phyloP scores from a whole-genome alignment of 129 eudicot species.

The Tanacetum coccineum region DNA sequence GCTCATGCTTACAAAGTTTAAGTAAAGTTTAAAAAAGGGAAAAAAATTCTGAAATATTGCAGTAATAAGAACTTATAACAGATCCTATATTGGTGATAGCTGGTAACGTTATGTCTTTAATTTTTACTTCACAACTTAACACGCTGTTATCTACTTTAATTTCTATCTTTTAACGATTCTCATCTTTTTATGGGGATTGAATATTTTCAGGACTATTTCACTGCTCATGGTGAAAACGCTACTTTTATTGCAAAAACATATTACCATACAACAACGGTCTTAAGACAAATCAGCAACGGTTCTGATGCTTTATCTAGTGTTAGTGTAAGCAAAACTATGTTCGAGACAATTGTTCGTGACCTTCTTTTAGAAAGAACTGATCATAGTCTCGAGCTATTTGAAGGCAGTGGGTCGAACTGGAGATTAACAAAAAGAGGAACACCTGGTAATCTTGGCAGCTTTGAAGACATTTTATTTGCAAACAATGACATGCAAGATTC shows the following conservation, averaged over 20 bases:
- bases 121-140: too few species aligned
- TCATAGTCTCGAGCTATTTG: slow-evolving; percentile 78
- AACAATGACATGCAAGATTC: slow-evolving; percentile 95
- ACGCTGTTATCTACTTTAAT: background rate
- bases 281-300: slow-evolving; percentile 82
- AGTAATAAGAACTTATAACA: too few species aligned
- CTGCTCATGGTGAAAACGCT: slow-evolving; percentile 90
- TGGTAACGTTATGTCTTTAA: too few species aligned
- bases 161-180: background rate
- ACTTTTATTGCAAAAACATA: slow-evolving; percentile 79
- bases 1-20: too few species aligned
- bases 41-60: too few species aligned
- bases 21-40: too few species aligned
- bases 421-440: slow-evolving; percentile 74
- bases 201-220: slow-evolving; percentile 69
- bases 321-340: slow-evolving; percentile 80
- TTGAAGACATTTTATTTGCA: slow-evolving; percentile 88
- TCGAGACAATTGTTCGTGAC: slow-evolving; percentile 83
- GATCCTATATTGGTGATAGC: too few species aligned
- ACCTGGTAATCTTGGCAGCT: slow-evolving; percentile 91
- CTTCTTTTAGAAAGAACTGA: slow-evolving; percentile 93
- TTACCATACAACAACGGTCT: slow-evolving; percentile 85
- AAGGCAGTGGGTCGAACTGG: slow-evolving; percentile 94
- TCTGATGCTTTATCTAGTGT: slow-evolving; percentile 79
- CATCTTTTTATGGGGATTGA: background rate